A percentile compares a stretch with the other conserved stretches of the same genome.
These are phyloP conservation scores for Schwanniomyces sp. DNA, from an alignment of 805 yeast genomes.

Conservation along the genomic window DNA sequence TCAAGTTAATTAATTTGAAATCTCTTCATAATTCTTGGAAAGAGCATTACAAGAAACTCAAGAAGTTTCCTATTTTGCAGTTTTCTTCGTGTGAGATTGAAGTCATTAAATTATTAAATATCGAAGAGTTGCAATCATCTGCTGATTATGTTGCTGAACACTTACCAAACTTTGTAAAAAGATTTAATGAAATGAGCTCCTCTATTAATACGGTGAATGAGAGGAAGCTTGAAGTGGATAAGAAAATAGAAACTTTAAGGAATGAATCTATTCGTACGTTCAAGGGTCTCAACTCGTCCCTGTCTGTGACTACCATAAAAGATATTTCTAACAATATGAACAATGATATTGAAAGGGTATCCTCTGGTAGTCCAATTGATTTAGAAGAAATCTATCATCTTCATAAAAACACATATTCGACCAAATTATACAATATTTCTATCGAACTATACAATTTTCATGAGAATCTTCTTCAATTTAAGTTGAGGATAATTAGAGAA, in stretches of 20 bases:
- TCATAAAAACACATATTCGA: constrained; percentile 14
- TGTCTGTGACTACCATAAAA: constrained; percentile 7
- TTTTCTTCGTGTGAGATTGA: constrained; percentile 25
- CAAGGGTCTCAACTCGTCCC: constrained; percentile 17
- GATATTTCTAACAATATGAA: constrained; percentile 4
- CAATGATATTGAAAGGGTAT: constrained; percentile 12
- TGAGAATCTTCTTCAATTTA: constrained; percentile 30
- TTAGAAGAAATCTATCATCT: constrained; percentile 22
- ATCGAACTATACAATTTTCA: constrained; percentile 33
- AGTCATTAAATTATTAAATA: constrained; percentile 34
- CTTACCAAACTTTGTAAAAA: constrained; percentile 29
- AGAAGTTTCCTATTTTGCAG: constrained; percentile 35
- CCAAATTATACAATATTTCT: constrained; percentile 32
- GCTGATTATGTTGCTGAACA: constrained; percentile 27
- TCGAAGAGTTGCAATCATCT: constrained; percentile 21
- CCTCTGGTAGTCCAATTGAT: constrained; percentile 4
- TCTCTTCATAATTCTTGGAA: constrained; percentile 40
- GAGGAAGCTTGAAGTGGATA: constrained; percentile 36
- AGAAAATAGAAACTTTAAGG: constrained; percentile 41
- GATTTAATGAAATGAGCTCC: constrained; percentile 31
- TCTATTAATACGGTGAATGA: constrained; percentile 37
- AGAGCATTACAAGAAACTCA: constrained; percentile 31
- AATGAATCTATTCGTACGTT: constrained; percentile 32
- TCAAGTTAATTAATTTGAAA: constrained; percentile 39
- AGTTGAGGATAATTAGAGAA: constrained; percentile 18